Conservation (phyloP, 106 monocot genomes). For the Apostasia shenzhenica region DNA sequence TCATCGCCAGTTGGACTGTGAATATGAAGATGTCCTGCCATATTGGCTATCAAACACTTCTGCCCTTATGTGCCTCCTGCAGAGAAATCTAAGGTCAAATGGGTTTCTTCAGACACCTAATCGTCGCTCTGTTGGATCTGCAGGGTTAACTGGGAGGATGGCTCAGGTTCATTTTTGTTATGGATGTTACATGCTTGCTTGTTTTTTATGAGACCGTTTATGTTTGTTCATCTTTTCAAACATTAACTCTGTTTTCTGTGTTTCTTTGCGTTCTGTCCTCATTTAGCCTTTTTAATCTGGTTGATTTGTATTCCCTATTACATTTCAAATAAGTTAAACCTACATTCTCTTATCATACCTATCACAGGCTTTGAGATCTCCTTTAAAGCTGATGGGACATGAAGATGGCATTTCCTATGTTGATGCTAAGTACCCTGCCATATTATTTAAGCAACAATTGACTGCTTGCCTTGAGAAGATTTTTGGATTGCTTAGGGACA, state of each 20-base stretch:
- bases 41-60: conserved; percentile 96
- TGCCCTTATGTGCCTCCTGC: conserved; percentile 84
- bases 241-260: not conserved
- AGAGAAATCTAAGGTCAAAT: conserved; percentile 81
- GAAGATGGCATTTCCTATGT: conserved; percentile 55
- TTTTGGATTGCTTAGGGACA: conserved; percentile 89
- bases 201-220: not conserved
- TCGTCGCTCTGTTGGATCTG: conserved; percentile 38
- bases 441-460: conserved; percentile 91
- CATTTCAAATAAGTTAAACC: not conserved
- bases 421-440: conserved; percentile 90
- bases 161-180: conserved; percentile 24
- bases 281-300: not conserved
- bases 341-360: not conserved
- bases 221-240: not conserved
- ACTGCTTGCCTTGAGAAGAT: conserved; percentile 91
- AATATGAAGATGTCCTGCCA: conserved; percentile 47
- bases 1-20: conserved; percentile 44
- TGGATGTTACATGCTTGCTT: not conserved
- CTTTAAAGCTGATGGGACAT: conserved; percentile 42
- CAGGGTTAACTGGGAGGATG: conserved; percentile 40
- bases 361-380: conserved; percentile 48
- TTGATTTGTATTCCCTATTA: not conserved
- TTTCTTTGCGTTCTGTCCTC: not conserved
- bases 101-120: conserved; percentile 65